Evolutionary conservation across 192 early-diverging fungal species (phyloP), one percentile per base, ranked within the genome.

Genomic region (Backusella mclennaniae): DNA sequence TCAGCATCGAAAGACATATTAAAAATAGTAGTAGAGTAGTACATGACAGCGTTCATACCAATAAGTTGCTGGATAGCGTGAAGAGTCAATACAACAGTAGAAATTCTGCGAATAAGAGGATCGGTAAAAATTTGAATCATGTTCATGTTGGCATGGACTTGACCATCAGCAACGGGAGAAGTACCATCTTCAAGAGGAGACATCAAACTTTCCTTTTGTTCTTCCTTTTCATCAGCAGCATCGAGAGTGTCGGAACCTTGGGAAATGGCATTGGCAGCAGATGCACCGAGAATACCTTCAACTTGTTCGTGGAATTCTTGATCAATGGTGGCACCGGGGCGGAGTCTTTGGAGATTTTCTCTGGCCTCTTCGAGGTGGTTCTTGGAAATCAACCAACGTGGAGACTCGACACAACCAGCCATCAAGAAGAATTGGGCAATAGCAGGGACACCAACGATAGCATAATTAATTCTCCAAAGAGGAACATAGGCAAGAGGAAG

Each of bases 21-120:
- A 85, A 96, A 92, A 66, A 96, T 94, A n/a, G 89, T 90, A 7
- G 95, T 93, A n/a, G 89, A 92, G 79, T 95, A 97, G 83, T 92
- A 95, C 76, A 95, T 93, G 52, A 94, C 89, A 17, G 91, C 94
- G 79, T 95, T 95, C 79, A 96, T 95, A 70, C 92, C 94, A 66
- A 88, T 90, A 35, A 95, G 85, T 80, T 95, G 94, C 82, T 96
- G 95, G 76, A 88, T 84, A 46, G 91, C 84, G 81, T 95, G 92
- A 15, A 95, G 73, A 11, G 86, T 80, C 21, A 93, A 81, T 66
- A 90, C 90, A 52, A 87, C 86, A 17, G 92, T n/a, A 0, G 95
- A 85, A 52, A 92, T 88, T 42, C 81, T 79, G 23, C 88, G 82
- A 73, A 94, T 80, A 66, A 88, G 85, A 74, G 86, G 76, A 1